Evolutionary conservation across 352 stramenopile genomes (phyloP).

Genomic region (Peronospora destructor): DNA sequence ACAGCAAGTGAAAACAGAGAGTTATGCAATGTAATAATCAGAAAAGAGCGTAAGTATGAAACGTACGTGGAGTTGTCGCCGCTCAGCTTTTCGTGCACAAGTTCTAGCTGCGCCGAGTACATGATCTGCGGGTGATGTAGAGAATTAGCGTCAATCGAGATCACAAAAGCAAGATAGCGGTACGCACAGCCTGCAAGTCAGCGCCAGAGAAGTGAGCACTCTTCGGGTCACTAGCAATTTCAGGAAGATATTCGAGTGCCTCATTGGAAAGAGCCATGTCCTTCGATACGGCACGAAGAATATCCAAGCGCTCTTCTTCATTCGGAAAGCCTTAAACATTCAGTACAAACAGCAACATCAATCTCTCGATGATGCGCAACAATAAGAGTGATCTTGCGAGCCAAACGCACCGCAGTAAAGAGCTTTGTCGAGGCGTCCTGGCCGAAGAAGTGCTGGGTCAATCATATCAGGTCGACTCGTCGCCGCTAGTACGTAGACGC

Average conservation of each 20-base stretch:
- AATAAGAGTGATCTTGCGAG: neutral
- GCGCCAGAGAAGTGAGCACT: constrained; percentile 86
- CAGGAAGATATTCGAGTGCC: constrained; percentile 62
- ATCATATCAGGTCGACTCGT: constrained; percentile 97
- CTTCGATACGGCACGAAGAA: constrained; percentile 64
- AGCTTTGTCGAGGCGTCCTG: constrained; percentile 92
- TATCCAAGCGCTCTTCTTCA: constrained; percentile 69
- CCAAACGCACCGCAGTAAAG: constrained; percentile 74
- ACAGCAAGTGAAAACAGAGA: neutral
- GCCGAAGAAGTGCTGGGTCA: constrained; percentile 90
- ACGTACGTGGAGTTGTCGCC: constrained; percentile 47
- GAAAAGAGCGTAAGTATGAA: neutral
- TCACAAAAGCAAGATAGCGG: neutral
- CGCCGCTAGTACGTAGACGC: constrained; percentile 92
- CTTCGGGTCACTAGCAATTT: constrained; percentile 62
- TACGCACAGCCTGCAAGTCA: constrained; percentile 87
- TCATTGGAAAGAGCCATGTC: constrained; percentile 71
- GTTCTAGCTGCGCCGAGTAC: constrained; percentile 91
- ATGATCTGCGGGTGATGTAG: constrained; percentile 52
- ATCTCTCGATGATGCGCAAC: neutral
- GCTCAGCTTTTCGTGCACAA: constrained; percentile 88
- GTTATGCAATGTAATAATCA: neutral
- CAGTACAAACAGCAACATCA: constrained; percentile 1
- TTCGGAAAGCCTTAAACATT: constrained; percentile 77
- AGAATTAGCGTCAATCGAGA: constrained; percentile 3